Base-by-base conservation (phyloP, 2,329 filamentous ascomycete species). In the Fonsecaea monophora region DNA sequence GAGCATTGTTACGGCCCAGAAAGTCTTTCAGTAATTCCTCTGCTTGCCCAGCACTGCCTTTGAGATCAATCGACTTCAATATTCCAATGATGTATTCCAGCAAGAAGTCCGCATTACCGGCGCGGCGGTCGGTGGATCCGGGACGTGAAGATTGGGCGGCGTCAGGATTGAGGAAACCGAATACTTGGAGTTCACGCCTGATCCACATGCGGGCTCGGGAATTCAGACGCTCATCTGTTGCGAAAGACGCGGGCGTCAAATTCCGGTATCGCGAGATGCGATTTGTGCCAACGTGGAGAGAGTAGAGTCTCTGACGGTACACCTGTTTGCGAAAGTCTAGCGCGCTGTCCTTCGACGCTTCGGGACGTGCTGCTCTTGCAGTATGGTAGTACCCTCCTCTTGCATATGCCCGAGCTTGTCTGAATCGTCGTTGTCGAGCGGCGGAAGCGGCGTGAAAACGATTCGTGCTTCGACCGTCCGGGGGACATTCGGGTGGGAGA, bases 11-110 rank as follows among this genome's bases (percentile, higher is more conserved):
- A 63, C 88, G 82, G 0, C 93, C 93, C 3, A 97, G 75, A 70
- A 93, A 95, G 57, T 95, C 92, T 25, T 86, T 82, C 42, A 97
- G 77, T 78, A 97, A 85, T 50, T 92, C 88, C 75, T 95, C 92
- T 0, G 92, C 92, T 73, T 91, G 87, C 0, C 92, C 93, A 45
- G 85, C 85, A 68, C 90, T 92, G 3, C 88, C 91, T 78, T 92
- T 92, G 4, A 94, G 84, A 74, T 97, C 92, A 15, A 95, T 87
- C 0, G 88, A 92, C 76, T 92, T 94, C 66, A 97, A 79, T 25
- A 97, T 90, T 9, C 90, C 90, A 48, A 97, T 80, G 61, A 96
- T 87, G 76, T 96, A 97, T 74, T 96, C 92, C 9, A 97, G 84
- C 10, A 97, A 78, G 69, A 94, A 96, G 74, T 96, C 93, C 7